These are phyloP conservation scores for Inosperma sp. DNA, from an alignment of 768 basidiomycete genomes.

Conservation along the genomic window DNA sequence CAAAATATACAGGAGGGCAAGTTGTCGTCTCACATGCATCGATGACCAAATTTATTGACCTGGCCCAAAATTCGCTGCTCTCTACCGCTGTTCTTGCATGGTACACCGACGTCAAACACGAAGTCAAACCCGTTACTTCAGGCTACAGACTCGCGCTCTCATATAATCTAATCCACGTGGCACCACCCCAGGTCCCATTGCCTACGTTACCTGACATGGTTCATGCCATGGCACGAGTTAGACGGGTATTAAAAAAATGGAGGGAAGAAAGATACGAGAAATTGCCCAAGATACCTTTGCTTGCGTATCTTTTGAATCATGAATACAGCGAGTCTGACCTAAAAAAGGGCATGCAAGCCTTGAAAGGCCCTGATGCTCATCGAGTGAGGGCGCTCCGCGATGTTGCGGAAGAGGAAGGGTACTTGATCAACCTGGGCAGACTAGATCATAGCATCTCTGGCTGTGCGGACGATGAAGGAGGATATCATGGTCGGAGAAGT, in stretches of 20 bases:
- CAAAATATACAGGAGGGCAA: conserved; percentile 42
- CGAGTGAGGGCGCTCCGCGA: conserved; percentile 27
- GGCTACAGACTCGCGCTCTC: conserved; percentile 50
- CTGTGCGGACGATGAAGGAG: conserved; percentile 21
- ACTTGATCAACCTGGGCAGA: conserved; percentile 34
- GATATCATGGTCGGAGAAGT: conserved; percentile 13
- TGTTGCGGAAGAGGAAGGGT: conserved; percentile 31
- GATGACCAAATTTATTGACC: conserved; percentile 33
- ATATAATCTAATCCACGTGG: conserved; percentile 44
- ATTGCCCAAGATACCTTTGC: conserved; percentile 16
- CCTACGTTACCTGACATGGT: conserved; percentile 28
- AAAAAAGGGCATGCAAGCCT: conserved; percentile 18
- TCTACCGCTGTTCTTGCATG: conserved; percentile 42
- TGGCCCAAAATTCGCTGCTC: conserved; percentile 26
- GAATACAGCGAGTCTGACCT: conserved; percentile 26
- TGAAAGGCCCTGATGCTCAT: conserved; percentile 40
- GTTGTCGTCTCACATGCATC: conserved; percentile 39
- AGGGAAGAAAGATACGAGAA: conserved; percentile 19
- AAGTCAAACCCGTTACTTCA: conserved; percentile 44
- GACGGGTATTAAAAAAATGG: conserved; percentile 38
- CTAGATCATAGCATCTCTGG: conserved; percentile 27
- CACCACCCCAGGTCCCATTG: conserved; percentile 24
- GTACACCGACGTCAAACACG: conserved; percentile 51
- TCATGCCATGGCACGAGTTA: conserved; percentile 19
- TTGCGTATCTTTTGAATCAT: conserved; percentile 27